phyloP scores from a whole-genome alignment of 2,329 filamentous ascomycete genomes.

The Hypoxylon sp. region DNA sequence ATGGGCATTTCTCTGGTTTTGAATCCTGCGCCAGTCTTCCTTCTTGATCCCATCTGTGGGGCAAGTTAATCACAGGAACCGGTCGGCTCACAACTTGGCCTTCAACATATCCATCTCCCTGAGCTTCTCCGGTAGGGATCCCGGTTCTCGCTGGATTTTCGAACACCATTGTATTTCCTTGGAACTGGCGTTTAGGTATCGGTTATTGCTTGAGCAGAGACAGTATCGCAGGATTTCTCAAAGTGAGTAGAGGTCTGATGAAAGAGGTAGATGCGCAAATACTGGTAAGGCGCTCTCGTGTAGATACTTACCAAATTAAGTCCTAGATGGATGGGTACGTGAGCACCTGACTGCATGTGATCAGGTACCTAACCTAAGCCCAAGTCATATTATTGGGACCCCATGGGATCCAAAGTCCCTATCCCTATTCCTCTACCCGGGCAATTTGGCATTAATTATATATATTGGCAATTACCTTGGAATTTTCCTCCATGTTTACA shows the following conservation, averaged over 20 bases:
- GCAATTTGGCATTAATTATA: no score
- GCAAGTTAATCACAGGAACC: neutral
- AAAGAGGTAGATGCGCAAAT: neutral
- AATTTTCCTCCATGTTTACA: no score
- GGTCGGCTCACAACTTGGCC: neutral
- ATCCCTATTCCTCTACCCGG: no score
- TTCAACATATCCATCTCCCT: neutral
- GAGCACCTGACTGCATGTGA: neutral
- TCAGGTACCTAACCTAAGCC: slow-evolving; percentile 1
- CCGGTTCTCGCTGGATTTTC: neutral
- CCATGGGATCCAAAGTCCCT: no score
- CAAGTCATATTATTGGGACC: no score
- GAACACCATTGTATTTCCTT: neutral
- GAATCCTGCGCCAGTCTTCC: neutral
- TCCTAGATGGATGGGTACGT: no score
- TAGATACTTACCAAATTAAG: neutral
- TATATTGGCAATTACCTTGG: no score
- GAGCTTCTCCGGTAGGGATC: neutral
- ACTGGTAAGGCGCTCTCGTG: neutral
- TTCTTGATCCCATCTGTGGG: neutral
- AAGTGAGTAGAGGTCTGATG: neutral
- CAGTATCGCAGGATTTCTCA: neutral
- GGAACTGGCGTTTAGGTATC: neutral
- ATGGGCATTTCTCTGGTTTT: neutral
- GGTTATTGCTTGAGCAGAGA: neutral